Conservation (phyloP, 139 green algal genomes). For the Haematococcus lacustris region DNA sequence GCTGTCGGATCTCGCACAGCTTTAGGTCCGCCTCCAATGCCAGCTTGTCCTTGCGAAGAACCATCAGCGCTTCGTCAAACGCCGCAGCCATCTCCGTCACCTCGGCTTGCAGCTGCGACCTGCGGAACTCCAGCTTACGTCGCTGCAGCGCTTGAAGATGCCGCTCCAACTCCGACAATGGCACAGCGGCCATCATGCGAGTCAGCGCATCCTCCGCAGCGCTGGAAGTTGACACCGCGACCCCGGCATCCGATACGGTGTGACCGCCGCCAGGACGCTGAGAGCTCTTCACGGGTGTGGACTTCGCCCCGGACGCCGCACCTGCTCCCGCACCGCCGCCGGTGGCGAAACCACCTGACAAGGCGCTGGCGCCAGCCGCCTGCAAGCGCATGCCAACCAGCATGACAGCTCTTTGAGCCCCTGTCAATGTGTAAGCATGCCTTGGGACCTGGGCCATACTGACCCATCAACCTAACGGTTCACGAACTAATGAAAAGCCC, state of each 20-base stretch:
- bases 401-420: no score
- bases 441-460: no score
- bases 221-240: background rate
- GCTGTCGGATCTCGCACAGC: slow-evolving; percentile 42
- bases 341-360: no score
- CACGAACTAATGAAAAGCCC: no score
- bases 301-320: no score
- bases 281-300: no score
- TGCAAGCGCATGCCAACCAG: no score
- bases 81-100: slow-evolving; percentile 16
- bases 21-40: slow-evolving; percentile 54
- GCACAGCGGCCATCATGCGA: slow-evolving; percentile 29
- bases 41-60: slow-evolving; percentile 48
- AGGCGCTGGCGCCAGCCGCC: no score
- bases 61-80: slow-evolving; percentile 54
- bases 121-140: background rate
- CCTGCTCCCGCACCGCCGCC: no score
- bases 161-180: slow-evolving; percentile 29
- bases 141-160: slow-evolving; percentile 20
- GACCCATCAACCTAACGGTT: no score
- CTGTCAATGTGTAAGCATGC: no score
- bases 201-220: slow-evolving; percentile 25
- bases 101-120: slow-evolving; percentile 17
- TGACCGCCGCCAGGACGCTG: background rate
- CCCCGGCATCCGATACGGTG: background rate